Evolutionary conservation across 495 filamentous ascomycete species (phyloP), one percentile per base, ranked within the genome.

Genomic region (Opeltia flavorubescens): DNA sequence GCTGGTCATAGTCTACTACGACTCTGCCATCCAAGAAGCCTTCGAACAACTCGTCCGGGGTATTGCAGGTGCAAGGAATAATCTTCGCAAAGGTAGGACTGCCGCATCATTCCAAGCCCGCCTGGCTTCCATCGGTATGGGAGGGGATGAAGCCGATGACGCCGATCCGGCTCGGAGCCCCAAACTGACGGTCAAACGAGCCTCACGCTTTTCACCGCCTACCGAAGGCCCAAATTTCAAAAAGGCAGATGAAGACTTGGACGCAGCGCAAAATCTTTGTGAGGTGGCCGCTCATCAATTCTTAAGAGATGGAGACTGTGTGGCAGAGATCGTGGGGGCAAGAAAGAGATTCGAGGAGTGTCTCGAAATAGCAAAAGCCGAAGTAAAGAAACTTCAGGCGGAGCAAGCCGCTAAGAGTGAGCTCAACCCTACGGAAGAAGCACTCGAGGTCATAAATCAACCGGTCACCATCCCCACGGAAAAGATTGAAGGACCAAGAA

Each of bases 1-100:
- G 50, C 87, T 86, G 74, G 78, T 93, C 46, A 79, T 89, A 24
- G 82, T 95, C 34, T 84, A 88, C 59, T 95, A 94, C 60, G 87
- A 95, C 59, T 83, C 83, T 54, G 78, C 84, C 47, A 81, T 87
- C 9, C 88, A 95, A 57, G 73, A 76, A 28, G 71, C 76, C 5
- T 84, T 95, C 48, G 87, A 94, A 58, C 68, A 76, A 41, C 65
- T 93, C 26, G 87, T 91, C 40, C 83, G 83, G 48, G 75, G 80
- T 47, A 82, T 95, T 38, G 83, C 81, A 36, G 71, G 75, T n/a
- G 78, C 82, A 31, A 71, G 88, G 51, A 93, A 91, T 63, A 72
- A 81, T 49, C 76, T 95, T 51, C 78, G 88, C 43, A 86, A 85
- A 57, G 85, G 77, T 44, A 88, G 83, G 62, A 81, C 78, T 71